Base-by-base conservation (phyloP, 768 basidiomycete genomes). In the Hygrophorus pudorinus region DNA sequence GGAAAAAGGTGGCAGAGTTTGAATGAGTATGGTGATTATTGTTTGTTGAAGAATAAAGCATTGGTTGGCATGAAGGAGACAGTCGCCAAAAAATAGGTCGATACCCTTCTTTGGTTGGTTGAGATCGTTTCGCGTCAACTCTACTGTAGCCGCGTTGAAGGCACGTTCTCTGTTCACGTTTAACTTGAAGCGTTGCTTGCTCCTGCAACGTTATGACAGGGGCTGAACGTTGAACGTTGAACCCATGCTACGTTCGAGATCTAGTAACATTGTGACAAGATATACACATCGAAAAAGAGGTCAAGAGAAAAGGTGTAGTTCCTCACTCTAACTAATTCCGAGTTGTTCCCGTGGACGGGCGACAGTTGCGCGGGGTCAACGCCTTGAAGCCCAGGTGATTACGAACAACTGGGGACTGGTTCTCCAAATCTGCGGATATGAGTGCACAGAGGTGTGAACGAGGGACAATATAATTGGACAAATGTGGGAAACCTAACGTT, bases 21-120 rank as follows among this genome's bases (percentile, higher is more conserved):
- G 51, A 89, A 94, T 57, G 72, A 72, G 46, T 96, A 75, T 60
- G 94, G 94, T 1, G 89, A 97, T 54, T 96, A 90, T 59, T 96
- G 93, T 59, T 58, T 99, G 49, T 67, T 99, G 48, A 78, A 72
- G 60, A 82, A 89, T 51, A 74, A 60, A 53, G 65, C 57, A 12
- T 58, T 53, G 24, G 62, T 75, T 18, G 48, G 41, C 1, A 48
- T 50, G 41, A 72, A 73, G 51, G 65, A 71, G 48, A 46, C 44
- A 7, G 40, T 27, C 6, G 10, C 27, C 17, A 18, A 20, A 8
- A 10, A 11, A 13, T 14, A 36, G 8, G n/a, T 36, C 8, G n/a
- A 3, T 24, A 7, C 24, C 4, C 24, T 24, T 24, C 24, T 24
- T 24, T 24, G 24, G 24, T 24, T 24, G 24, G 7, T 24, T 3